Percentiles rank a stretch among this genome's conserved stretches.
Evolutionary conservation across 2,329 filamentous ascomycete species (phyloP).

Genomic region (Septoria linicola): DNA sequence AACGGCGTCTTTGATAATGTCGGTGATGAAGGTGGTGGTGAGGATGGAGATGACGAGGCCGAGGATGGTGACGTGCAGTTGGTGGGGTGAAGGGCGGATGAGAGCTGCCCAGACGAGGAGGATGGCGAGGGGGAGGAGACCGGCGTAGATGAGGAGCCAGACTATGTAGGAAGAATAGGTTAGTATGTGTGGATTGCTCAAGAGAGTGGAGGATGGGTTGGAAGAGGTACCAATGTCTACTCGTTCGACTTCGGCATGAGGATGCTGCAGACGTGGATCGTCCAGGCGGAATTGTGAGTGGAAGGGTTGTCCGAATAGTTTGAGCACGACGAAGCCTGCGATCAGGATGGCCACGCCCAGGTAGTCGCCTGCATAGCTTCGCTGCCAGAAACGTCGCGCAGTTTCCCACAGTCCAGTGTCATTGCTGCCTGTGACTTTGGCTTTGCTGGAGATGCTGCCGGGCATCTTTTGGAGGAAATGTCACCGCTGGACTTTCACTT

Average conservation of each 20-base stretch:
- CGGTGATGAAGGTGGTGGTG: slow-evolving; percentile 79
- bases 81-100: slow-evolving; percentile 66
- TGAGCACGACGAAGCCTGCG: slow-evolving; percentile 58
- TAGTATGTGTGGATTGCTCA: not conserved
- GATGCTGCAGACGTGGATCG: slow-evolving; percentile 80
- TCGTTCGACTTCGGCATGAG: slow-evolving; percentile 78
- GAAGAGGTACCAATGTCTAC: slow-evolving; percentile 70
- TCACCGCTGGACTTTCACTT: not conserved
- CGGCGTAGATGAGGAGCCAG: slow-evolving; percentile 77
- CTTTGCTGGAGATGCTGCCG: slow-evolving; percentile 14
- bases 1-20: slow-evolving; percentile 85
- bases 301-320: slow-evolving; percentile 77
- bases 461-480: slow-evolving; percentile 7
- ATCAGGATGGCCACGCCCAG: slow-evolving; percentile 72
- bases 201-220: not conserved
- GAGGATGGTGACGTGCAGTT: slow-evolving; percentile 81
- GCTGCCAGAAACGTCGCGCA: slow-evolving; percentile 48
- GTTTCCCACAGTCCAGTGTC: slow-evolving; percentile 23
- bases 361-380: slow-evolving; percentile 86
- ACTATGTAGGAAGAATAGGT: slow-evolving; percentile 42
- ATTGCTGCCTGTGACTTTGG: slow-evolving; percentile 12
- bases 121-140: slow-evolving; percentile 66
- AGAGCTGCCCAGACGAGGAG: slow-evolving; percentile 66
- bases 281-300: slow-evolving; percentile 92
- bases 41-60: slow-evolving; percentile 72